phyloP scores from a whole-genome alignment of 2,329 filamentous ascomycete genomes.

The Penicillium aurantiogriseum region DNA sequence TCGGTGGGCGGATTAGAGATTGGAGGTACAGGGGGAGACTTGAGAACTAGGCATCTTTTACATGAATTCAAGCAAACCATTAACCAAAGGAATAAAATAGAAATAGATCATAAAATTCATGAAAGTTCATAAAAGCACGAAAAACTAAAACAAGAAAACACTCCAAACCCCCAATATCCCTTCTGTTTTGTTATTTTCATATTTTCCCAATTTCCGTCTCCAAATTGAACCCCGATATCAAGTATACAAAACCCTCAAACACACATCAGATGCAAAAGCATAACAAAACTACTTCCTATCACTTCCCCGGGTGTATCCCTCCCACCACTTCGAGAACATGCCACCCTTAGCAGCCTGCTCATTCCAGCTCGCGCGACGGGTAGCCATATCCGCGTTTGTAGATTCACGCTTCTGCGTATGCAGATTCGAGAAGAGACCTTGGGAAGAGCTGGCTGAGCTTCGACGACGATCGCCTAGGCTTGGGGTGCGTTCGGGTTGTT shows the following conservation, averaged over 20 bases:
- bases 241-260: neutral
- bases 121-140: neutral
- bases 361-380: conserved; percentile 44
- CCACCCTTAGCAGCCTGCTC: conserved; percentile 44
- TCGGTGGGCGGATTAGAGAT: neutral
- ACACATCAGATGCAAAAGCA: neutral
- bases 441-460: conserved; percentile 25
- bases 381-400: conserved; percentile 34
- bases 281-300: neutral
- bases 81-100: neutral
- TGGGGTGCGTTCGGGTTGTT: conserved; percentile 15
- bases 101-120: neutral
- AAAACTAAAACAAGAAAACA: neutral
- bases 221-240: neutral
- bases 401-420: conserved; percentile 47
- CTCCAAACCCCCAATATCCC: neutral
- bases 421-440: conserved; percentile 34
- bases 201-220: neutral
- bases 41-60: neutral
- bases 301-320: conserved; percentile 38
- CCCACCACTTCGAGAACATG: conserved; percentile 43
- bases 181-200: neutral
- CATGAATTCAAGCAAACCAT: too few relatives aligned
- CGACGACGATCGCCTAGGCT: conserved; percentile 28
- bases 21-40: neutral